Conservation (phyloP, 2,329 filamentous ascomycete species). For the Colletotrichum agaves region DNA sequence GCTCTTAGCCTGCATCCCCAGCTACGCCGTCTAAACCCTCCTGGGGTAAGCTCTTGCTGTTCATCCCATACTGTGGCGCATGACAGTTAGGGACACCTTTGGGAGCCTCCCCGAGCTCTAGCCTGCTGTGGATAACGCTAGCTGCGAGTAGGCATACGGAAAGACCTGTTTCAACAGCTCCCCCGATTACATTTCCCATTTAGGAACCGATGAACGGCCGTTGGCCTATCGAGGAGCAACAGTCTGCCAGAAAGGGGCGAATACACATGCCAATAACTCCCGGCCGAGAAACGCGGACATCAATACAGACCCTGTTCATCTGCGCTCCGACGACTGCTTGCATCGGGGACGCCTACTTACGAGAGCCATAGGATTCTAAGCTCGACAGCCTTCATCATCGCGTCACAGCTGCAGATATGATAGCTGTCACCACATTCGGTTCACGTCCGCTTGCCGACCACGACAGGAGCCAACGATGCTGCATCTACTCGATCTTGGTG, state of each 20-base stretch:
- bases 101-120: neutral
- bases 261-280: neutral
- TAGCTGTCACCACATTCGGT: neutral
- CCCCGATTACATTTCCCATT: neutral
- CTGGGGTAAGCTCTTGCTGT: neutral
- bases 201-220: neutral
- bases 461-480: slow-evolving; percentile 1
- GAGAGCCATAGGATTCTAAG: neutral
- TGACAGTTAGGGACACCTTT: neutral
- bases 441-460: neutral
- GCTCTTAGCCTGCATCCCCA: slow-evolving; percentile 17
- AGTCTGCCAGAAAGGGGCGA: slow-evolving; percentile 4
- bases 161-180: slow-evolving; percentile 14
- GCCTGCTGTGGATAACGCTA: neutral
- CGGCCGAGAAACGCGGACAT: slow-evolving; percentile 12
- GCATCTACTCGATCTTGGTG: neutral
- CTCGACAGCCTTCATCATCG: neutral
- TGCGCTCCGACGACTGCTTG: neutral
- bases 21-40: neutral
- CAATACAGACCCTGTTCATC: neutral
- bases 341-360: slow-evolving; percentile 28
- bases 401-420: neutral
- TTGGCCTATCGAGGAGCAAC: neutral
- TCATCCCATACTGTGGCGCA: slow-evolving; percentile 19
- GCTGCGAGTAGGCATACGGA: neutral